Percentiles rank a stretch among this genome's conserved stretches.
These are phyloP conservation scores for Thelephora aurantiotincta DNA, from an alignment of 768 basidiomycete genomes.

Conservation along the genomic window DNA sequence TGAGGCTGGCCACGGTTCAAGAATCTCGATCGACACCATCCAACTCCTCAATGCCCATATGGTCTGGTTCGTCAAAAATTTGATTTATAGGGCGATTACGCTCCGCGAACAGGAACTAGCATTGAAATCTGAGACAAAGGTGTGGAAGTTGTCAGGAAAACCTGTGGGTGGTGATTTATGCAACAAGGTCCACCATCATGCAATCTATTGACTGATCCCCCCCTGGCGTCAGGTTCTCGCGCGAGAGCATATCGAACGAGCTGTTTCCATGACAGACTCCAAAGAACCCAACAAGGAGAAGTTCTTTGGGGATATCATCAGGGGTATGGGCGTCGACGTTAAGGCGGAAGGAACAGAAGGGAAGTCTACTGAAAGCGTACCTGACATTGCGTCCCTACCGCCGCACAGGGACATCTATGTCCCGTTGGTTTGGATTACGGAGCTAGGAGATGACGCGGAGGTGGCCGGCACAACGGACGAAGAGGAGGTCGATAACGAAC, in stretches of 20 bases:
- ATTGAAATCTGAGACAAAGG: constrained; percentile 44
- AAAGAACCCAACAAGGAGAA: constrained; percentile 21
- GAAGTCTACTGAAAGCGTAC: constrained; percentile 4
- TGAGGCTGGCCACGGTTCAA: constrained; percentile 11
- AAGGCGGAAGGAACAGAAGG: constrained; percentile 5
- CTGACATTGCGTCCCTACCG: constrained; percentile 6
- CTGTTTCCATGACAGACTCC: constrained; percentile 32
- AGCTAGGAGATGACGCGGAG: constrained; percentile 13
- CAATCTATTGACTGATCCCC: not conserved
- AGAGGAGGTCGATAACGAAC: constrained; percentile 21
- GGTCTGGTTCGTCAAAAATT: constrained; percentile 34
- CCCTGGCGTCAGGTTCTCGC: constrained; percentile 23
- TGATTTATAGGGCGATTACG: constrained; percentile 37
- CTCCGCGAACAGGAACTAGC: constrained; percentile 43
- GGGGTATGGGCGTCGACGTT: constrained; percentile 6
- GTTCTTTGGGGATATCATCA: constrained; percentile 12
- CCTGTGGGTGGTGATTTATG: constrained; percentile 21
- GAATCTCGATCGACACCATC: constrained; percentile 36
- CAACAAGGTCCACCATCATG: not conserved
- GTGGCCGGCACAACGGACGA: constrained; percentile 22
- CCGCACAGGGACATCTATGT: constrained; percentile 19
- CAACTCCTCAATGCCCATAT: constrained; percentile 29
- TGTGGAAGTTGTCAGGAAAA: constrained; percentile 34
- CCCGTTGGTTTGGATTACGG: constrained; percentile 20
- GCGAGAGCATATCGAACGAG: constrained; percentile 29